phyloP scores from a whole-genome alignment of 2,329 filamentous ascomycete species.

The Apiospora arundinis region DNA sequence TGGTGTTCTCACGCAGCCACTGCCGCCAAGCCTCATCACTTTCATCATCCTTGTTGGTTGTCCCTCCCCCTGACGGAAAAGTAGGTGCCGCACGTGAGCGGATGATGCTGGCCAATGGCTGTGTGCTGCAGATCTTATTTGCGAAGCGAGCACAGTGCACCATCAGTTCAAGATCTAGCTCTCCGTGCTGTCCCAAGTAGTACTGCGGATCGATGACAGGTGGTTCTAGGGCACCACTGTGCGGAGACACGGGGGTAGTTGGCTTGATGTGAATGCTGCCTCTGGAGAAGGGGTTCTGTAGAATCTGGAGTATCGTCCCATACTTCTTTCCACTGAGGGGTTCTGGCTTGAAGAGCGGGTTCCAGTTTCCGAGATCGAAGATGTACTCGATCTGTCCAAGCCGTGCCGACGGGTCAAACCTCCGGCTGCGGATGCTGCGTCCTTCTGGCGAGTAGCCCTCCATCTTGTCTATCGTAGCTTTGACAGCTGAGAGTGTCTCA shows the following conservation, averaged over 20 bases:
- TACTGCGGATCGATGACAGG: slow-evolving; percentile 51
- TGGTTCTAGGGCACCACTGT: slow-evolving; percentile 27
- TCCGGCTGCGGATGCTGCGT: slow-evolving; percentile 38
- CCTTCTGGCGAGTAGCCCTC: slow-evolving; percentile 33
- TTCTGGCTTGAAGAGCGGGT: slow-evolving; percentile 42
- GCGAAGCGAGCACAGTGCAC: slow-evolving; percentile 47
- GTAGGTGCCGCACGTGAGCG: slow-evolving; percentile 27
- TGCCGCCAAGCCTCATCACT: slow-evolving; percentile 37
- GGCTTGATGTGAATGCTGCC: slow-evolving; percentile 53
- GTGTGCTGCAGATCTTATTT: slow-evolving; percentile 45
- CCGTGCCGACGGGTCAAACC: slow-evolving; percentile 39
- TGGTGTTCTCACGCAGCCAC: slow-evolving; percentile 45
- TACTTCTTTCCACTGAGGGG: slow-evolving; percentile 47
- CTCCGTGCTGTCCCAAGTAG: slow-evolving; percentile 46
- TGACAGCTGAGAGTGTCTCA: slow-evolving; percentile 32
- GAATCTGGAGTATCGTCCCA: slow-evolving; percentile 54
- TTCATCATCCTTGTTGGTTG: slow-evolving; percentile 23
- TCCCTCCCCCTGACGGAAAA: neutral
- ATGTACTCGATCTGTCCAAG: slow-evolving; percentile 56
- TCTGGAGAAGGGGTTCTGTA: slow-evolving; percentile 58
- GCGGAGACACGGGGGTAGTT: slow-evolving; percentile 19
- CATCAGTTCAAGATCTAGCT: slow-evolving; percentile 51
- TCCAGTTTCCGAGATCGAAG: slow-evolving; percentile 56
- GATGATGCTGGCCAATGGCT: slow-evolving; percentile 47
- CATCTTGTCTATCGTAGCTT: slow-evolving; percentile 31